Evolutionary conservation across 1,139 yeast genomes (phyloP), one percentile per base, ranked within the genome.

Genomic region (Pichia sp.): DNA sequence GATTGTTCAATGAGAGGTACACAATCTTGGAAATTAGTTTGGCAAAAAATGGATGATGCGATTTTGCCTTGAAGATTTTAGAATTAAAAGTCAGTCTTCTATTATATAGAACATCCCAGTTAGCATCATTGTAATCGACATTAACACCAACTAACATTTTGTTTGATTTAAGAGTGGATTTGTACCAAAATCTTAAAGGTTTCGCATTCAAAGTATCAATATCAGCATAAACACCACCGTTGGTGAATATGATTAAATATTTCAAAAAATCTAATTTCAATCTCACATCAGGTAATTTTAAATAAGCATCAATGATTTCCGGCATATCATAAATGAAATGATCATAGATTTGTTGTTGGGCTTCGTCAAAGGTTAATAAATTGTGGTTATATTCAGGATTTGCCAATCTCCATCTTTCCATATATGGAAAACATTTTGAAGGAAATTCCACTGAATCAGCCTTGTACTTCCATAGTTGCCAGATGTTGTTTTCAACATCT

Each of bases 381-480:
- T 75, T 76, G 57, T 82, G 86, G 45, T 73, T 79, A 56, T 79
- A 79, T 2, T 72, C 77, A 1, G 81, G 79, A 55, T 83, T 82
- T 44, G 69, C 66, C 5, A 64, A 62, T 27, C 72, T 71, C 92
- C 92, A 83, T 42, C 63, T 46, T 42, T 55, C 59, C 51, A 69
- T 75, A 54, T 65, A 65, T 44, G 56, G 48, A 39, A 60, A 62
- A 52, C 79, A 79, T 28, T 63, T 59, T n/a, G 62, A 47, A 5
- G 94, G 85, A 55, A 81, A 77, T 3, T 67, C 64, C 23, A 67
- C 68, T 53, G 81, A 77, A 33, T 73, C 75, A n/a, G 77, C 61
- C 16, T 76, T 76, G 23, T 76, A 79, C 62, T 85, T 85, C 97
- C 97, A 92, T 3, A 97, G 84, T 64, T 92, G 98, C 97, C 97